A percentile compares a stretch with the other conserved stretches of the same genome.
Conservation (phyloP, 2,329 filamentous ascomycete species). For the Fonsecaea multimorphosa region DNA sequence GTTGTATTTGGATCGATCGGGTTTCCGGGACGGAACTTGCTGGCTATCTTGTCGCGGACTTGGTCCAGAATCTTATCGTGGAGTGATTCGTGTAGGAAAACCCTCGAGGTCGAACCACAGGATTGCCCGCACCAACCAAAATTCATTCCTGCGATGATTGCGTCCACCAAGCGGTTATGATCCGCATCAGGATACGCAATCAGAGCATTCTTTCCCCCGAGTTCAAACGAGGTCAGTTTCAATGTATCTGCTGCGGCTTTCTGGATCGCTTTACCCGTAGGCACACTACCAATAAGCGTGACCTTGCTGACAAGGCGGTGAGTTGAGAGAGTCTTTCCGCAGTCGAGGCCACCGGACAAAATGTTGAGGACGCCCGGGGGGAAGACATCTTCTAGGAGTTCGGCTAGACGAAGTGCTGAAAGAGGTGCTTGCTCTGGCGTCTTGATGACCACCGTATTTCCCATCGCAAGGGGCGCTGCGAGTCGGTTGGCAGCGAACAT, state of each 20-base stretch:
- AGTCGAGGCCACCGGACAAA: conserved; percentile 42
- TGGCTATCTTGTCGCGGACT: conserved; percentile 66
- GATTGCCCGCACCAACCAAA: conserved; percentile 52
- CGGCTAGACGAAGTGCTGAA: conserved; percentile 54
- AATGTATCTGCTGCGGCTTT: conserved; percentile 50
- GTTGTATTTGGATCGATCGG: conserved; percentile 60
- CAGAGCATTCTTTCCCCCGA: conserved; percentile 69
- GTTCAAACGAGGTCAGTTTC: conserved; percentile 67
- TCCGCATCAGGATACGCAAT: conserved; percentile 70
- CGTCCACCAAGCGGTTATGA: conserved; percentile 70
- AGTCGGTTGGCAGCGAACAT: conserved; percentile 83
- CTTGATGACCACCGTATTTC: conserved; percentile 65
- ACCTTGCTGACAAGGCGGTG: conserved; percentile 51
- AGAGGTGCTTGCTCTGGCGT: conserved; percentile 67
- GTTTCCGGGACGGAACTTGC: conserved; percentile 68
- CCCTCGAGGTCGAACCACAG: conserved; percentile 69
- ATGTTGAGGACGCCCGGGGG: conserved; percentile 50
- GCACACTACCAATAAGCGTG: conserved; percentile 47
- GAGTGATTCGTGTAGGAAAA: conserved; percentile 66
- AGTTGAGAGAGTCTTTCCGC: conserved; percentile 42
- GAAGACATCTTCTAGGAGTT: conserved; percentile 45
- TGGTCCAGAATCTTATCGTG: conserved; percentile 68
- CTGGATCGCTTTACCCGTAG: conserved; percentile 48
- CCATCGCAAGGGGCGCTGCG: conserved; percentile 66
- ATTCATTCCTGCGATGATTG: conserved; percentile 55